Conservation (phyloP, 768 basidiomycete species). For the Amanita inopinata region DNA sequence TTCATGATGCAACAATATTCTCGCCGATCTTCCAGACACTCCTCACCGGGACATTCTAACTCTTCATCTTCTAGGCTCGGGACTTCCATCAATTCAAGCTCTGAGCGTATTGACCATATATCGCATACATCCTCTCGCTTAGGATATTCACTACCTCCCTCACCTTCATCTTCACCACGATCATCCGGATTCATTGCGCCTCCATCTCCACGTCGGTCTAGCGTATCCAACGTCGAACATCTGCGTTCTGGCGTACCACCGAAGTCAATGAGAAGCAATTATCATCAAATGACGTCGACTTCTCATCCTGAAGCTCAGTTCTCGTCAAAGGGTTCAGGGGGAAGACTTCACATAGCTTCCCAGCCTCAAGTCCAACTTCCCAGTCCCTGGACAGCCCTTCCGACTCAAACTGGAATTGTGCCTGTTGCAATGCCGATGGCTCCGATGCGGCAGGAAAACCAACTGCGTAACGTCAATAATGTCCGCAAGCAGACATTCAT, state of each 20-base stretch:
- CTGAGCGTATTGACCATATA: constrained; percentile 18
- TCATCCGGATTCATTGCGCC: constrained; percentile 1
- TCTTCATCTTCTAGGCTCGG: constrained; percentile 29
- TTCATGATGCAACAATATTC: constrained; percentile 65
- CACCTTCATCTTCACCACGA: constrained; percentile 7
- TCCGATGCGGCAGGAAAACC: constrained; percentile 7
- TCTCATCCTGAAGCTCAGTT: constrained; percentile 11
- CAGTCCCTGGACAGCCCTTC: constrained; percentile 35
- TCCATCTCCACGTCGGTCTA: not conserved
- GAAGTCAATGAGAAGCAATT: not conserved
- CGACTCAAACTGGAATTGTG: constrained; percentile 22
- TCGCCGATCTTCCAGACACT: constrained; percentile 24
- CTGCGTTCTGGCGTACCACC: constrained; percentile 7
- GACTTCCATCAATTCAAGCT: constrained; percentile 24
- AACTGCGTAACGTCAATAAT: not conserved
- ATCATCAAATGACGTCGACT: constrained; percentile 3
- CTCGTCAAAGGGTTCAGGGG: constrained; percentile 9
- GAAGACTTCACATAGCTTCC: constrained; percentile 18
- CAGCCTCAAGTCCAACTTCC: constrained; percentile 21
- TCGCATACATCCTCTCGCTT: constrained; percentile 9
- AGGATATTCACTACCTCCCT: constrained; percentile 13
- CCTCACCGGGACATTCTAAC: constrained; percentile 24
- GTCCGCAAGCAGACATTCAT: constrained; percentile 3
- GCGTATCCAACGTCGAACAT: not conserved
- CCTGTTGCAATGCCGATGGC: constrained; percentile 22